Evolutionary conservation across 2,329 filamentous ascomycete species (phyloP), one percentile per base, ranked within the genome.

Genomic region (Clonostachys solani): DNA sequence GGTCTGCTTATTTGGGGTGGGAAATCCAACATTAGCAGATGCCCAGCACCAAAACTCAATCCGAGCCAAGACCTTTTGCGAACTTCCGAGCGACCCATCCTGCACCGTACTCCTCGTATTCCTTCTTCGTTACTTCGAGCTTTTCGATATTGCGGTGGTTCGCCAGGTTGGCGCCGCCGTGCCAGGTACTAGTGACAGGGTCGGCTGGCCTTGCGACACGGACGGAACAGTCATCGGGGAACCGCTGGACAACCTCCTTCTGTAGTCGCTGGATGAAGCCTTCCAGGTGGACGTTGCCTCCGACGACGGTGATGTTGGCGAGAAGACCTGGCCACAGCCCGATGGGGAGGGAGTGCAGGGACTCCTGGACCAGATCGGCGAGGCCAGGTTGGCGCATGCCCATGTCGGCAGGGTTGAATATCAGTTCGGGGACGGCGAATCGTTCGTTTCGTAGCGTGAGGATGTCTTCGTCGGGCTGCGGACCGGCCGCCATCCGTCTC

Each of bases 381-480:
- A 99, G 74, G 0, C 94, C 94, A 1, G 86, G 83, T 58, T 95
- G 89, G 42, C 83, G 81, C 65, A 96, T 82, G 1, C 91, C 92
- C 40, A 95, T 84, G 66, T 97, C 92, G 5, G 79, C 77, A 0
- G 94, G 94, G 47, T 80, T 86, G 69, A 99, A 97, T 4, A 99
- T 70, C 6, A 97, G 75, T 63, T 99, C 94, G 0, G 94, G 92
- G 0, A 96, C 86, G 3, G 83, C 75, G 61, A 99, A 99, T 42
- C 92, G 82, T 69, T 99, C 94, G 64, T 96, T 97, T 5, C 89
- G 86, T 10, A 99, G 74, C 0, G 91, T 89, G 52, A 99, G 69
- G 13, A 92, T 75, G 62, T 97, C 92, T 62, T 97, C 92, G 46
- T 66, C 60, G 0, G 60, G 51, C 3, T 72, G 59, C 45, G 70